Conservation (phyloP, 345 rosid species). For the Dimocarpus longan region DNA sequence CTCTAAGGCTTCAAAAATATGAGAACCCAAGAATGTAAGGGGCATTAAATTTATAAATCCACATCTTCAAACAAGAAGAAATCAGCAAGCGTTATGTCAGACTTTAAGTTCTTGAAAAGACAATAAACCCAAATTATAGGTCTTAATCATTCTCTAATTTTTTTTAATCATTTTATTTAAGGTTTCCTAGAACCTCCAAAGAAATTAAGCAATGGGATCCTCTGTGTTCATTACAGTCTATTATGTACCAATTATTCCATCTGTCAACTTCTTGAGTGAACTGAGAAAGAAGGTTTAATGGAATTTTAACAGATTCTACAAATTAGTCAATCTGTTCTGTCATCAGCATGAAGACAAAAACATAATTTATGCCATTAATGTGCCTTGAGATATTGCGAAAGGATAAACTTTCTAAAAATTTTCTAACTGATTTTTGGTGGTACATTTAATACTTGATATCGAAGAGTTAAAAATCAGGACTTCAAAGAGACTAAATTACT, state of each 20-base stretch:
- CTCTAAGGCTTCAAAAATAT: not conserved
- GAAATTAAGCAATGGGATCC: not conserved
- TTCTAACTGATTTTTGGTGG: not conserved
- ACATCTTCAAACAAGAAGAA: constrained; percentile 2
- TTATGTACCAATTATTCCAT: not conserved
- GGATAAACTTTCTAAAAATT: not conserved
- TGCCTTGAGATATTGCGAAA: not conserved
- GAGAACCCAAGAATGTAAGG: not conserved
- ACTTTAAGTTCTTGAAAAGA: not conserved
- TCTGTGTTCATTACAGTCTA: not conserved
- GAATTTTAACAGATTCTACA: not conserved
- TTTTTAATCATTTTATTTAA: too few species aligned
- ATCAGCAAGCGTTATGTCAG: not conserved
- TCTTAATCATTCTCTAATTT: not conserved
- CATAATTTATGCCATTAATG: not conserved
- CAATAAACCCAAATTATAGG: not conserved
- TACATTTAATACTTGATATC: not conserved
- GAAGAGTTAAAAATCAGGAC: not conserved
- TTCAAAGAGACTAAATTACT: not conserved
- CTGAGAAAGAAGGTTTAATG: not conserved
- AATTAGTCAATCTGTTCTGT: not conserved
- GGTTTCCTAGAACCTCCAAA: not conserved
- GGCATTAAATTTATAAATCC: not conserved
- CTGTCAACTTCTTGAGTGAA: not conserved
- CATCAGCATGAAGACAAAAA: not conserved